Evolutionary conservation across 2,329 filamentous ascomycete species (phyloP).

Genomic region (Colletotrichum sp.): DNA sequence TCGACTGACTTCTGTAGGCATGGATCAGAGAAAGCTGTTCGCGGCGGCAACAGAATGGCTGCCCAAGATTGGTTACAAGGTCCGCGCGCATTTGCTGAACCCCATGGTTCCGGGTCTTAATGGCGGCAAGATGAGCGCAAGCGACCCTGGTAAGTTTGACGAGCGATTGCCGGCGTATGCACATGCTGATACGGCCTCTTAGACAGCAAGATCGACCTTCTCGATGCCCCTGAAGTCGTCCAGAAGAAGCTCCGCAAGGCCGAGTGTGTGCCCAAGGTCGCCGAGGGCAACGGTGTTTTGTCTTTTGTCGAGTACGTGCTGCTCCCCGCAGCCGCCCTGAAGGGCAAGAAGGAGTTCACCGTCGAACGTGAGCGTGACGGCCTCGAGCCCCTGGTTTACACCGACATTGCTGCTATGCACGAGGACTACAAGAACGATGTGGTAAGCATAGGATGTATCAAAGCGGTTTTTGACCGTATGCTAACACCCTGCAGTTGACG

Average conservation of each 20-base stretch:
- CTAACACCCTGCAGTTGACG: constrained; percentile 57
- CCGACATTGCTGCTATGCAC: constrained; percentile 74
- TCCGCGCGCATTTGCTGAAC: constrained; percentile 69
- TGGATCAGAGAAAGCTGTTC: constrained; percentile 91
- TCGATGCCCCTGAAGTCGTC: constrained; percentile 78
- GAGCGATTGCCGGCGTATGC: neutral
- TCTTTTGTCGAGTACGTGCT: constrained; percentile 88
- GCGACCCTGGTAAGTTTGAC: constrained; percentile 59
- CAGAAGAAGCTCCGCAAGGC: constrained; percentile 88
- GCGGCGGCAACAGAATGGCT: constrained; percentile 83
- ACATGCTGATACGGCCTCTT: constrained; percentile 31
- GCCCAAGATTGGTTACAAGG: constrained; percentile 83
- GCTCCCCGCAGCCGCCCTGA: constrained; percentile 75
- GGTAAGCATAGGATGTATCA: neutral
- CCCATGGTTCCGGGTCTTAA: constrained; percentile 89
- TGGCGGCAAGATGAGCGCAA: constrained; percentile 87
- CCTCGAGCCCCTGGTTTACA: constrained; percentile 79
- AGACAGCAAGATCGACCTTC: constrained; percentile 91
- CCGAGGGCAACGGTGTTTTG: constrained; percentile 87
- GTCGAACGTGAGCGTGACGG: constrained; percentile 70
- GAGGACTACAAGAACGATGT: constrained; percentile 82
- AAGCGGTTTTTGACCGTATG: neutral
- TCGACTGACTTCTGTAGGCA: constrained; percentile 30
- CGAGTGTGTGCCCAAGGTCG: constrained; percentile 73
- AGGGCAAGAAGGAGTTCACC: constrained; percentile 62